Conservation (phyloP, 2,329 filamentous ascomycete species). For the Cercospora beticola region DNA sequence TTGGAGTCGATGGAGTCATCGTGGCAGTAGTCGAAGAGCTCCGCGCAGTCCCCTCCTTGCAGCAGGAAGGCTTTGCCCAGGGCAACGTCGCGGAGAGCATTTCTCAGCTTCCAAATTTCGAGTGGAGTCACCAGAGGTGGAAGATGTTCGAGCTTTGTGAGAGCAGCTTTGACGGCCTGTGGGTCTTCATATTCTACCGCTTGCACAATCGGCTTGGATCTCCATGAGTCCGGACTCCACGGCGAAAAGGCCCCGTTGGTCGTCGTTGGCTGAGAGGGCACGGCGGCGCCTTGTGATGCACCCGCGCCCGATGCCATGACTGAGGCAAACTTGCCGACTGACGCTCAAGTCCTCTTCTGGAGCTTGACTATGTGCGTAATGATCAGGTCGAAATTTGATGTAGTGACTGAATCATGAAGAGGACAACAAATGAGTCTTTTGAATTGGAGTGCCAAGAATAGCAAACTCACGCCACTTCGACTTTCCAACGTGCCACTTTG, state of each 20-base stretch:
- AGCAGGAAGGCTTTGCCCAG: slow-evolving; percentile 88
- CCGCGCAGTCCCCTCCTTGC: slow-evolving; percentile 94
- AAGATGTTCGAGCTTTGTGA: slow-evolving; percentile 64
- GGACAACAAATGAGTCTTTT: background rate
- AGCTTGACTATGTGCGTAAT: background rate
- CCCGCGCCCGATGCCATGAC: slow-evolving; percentile 3
- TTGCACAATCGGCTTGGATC: slow-evolving; percentile 76
- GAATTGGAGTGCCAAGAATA: background rate
- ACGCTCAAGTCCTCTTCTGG: background rate
- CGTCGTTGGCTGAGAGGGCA: background rate
- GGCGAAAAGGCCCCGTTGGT: slow-evolving; percentile 7
- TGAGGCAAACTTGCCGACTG: background rate
- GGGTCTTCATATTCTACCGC: slow-evolving; percentile 67
- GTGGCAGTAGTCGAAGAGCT: slow-evolving; percentile 95
- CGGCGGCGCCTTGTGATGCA: background rate
- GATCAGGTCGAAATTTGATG: background rate
- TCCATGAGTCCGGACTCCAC: slow-evolving; percentile 71
- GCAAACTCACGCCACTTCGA: background rate
- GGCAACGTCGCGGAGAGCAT: slow-evolving; percentile 79
- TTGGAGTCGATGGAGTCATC: slow-evolving; percentile 89
- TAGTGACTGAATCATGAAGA: background rate
- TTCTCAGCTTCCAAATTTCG: slow-evolving; percentile 78
- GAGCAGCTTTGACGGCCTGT: slow-evolving; percentile 58
- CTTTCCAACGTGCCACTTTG: background rate
- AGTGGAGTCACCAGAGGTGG: slow-evolving; percentile 77